Conservation (phyloP, 1,284 basidiomycete genomes). For the Rhodotorula sp. region DNA sequence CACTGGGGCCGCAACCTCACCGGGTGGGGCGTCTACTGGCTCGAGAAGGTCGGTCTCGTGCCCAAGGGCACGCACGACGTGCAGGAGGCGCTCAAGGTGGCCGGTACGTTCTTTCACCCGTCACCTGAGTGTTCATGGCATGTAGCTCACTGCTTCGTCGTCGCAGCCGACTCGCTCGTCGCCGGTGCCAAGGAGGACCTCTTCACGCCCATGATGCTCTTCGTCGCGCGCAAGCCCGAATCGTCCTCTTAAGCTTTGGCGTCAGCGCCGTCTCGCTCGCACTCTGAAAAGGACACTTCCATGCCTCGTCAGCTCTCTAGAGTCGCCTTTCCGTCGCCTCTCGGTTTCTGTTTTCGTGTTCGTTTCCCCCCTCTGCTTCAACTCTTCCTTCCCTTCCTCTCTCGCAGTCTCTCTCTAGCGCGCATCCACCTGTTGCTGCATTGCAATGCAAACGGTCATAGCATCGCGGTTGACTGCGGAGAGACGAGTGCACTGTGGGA, state of each 20-base stretch:
- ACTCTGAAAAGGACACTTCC: too few relatives aligned
- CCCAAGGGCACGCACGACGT: slow-evolving; percentile 94
- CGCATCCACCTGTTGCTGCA: too few relatives aligned
- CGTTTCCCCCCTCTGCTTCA: too few relatives aligned
- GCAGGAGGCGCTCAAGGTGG: slow-evolving; percentile 83
- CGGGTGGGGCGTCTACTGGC: slow-evolving; percentile 72
- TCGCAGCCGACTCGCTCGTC: slow-evolving; percentile 6
- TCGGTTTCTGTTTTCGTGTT: too few relatives aligned
- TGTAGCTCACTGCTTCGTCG: not conserved
- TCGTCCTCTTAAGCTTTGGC: not conserved
- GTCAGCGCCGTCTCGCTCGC: too few relatives aligned
- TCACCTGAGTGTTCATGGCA: not conserved
- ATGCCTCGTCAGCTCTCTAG: too few relatives aligned
- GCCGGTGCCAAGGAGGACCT: not conserved
- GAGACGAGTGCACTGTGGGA: too few relatives aligned
- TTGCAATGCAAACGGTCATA: too few relatives aligned
- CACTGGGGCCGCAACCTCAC: slow-evolving; percentile 82
- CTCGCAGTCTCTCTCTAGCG: too few relatives aligned
- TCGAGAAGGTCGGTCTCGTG: slow-evolving; percentile 77
- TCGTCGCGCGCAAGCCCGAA: slow-evolving; percentile 11
- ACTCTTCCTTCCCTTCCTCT: too few relatives aligned
- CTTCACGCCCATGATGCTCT: slow-evolving; percentile 8
- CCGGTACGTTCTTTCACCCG: slow-evolving; percentile 52
- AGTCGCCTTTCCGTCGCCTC: too few relatives aligned
- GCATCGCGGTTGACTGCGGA: too few relatives aligned